Conservation (phyloP, 1,284 basidiomycete genomes). For the Cystobasidium slooffiae region DNA sequence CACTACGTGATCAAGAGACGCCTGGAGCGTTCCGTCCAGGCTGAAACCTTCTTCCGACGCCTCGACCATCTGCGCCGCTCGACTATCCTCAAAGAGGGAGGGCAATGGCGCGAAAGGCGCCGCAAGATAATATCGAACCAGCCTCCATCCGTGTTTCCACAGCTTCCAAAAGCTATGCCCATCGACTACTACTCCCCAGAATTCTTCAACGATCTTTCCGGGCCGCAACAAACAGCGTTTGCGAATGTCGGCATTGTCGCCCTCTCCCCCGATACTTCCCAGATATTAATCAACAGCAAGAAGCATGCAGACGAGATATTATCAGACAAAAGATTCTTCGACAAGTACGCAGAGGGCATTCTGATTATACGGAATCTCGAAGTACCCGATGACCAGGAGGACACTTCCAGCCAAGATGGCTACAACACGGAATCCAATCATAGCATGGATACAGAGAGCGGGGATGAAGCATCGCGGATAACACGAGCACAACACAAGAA, state of each 20-base stretch:
- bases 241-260: not conserved
- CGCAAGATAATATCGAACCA: not conserved
- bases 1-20: not conserved
- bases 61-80: not conserved
- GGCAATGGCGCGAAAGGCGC: no score
- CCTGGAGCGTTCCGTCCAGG: not conserved
- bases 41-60: not conserved
- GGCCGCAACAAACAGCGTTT: not conserved
- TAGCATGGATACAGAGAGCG: not conserved
- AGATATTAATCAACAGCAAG: not conserved
- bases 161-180: conserved; percentile 1
- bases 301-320: not conserved
- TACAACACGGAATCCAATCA: not conserved
- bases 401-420: no score
- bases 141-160: not conserved
- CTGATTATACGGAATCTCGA: not conserved
- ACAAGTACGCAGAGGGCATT: not conserved
- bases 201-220: not conserved
- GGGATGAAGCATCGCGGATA: not conserved
- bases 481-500: not conserved
- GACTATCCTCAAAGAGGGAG: not conserved
- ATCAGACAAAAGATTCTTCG: not conserved
- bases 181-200: not conserved
- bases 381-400: not conserved
- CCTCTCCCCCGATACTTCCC: not conserved